Percentiles rank a stretch among this genome's conserved stretches.
Conservation (phyloP, 78 protist species). For the Isochrysis galbana region DNA sequence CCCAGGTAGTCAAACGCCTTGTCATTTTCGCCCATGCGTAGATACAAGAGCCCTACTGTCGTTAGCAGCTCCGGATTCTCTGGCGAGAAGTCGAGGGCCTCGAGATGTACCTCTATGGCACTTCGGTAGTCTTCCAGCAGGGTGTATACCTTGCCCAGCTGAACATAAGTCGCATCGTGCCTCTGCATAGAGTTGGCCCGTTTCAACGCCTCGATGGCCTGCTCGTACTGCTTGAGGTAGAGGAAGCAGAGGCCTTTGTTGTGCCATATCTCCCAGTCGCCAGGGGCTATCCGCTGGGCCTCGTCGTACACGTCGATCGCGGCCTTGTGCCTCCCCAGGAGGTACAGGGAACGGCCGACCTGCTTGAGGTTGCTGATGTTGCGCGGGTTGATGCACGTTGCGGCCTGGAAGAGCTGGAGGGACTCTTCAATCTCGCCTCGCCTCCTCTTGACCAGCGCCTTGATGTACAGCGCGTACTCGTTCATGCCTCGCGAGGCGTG, state of each 20-base stretch:
- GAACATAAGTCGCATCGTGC: too few relatives aligned
- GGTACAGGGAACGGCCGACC: slow-evolving; percentile 64
- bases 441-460: slow-evolving; percentile 71
- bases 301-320: slow-evolving; percentile 70
- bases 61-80: slow-evolving; percentile 77
- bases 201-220: slow-evolving; percentile 31
- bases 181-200: too few relatives aligned
- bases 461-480: slow-evolving; percentile 73
- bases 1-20: slow-evolving; percentile 79
- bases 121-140: too few relatives aligned
- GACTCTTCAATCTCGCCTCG: slow-evolving; percentile 78
- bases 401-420: slow-evolving; percentile 68
- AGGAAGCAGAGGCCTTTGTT: slow-evolving; percentile 72
- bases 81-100: too few relatives aligned
- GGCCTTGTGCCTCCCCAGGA: slow-evolving; percentile 68
- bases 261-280: slow-evolving; percentile 63
- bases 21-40: slow-evolving; percentile 59
- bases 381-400: slow-evolving; percentile 63
- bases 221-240: slow-evolving; percentile 40
- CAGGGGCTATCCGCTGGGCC: slow-evolving; percentile 15
- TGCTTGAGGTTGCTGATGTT: slow-evolving; percentile 72
- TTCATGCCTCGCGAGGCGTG: neutral
- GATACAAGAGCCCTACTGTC: slow-evolving; percentile 68
- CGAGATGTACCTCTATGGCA: neutral
- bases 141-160: too few relatives aligned